Base-by-base conservation (phyloP, 2,329 filamentous ascomycete species). In the Clarireedia hainanense region DNA sequence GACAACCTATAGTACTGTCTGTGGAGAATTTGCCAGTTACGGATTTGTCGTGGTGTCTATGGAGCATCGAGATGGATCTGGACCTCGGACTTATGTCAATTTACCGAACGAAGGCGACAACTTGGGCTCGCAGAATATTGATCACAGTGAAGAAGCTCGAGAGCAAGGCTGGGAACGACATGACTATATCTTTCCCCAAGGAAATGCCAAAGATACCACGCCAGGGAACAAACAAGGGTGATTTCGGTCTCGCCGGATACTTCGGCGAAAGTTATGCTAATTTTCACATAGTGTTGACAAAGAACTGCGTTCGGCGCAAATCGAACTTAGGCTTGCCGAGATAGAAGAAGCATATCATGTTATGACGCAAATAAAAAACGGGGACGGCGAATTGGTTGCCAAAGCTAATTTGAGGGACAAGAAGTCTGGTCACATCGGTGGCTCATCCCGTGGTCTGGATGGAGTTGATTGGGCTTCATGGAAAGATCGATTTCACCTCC, bases 51-150 rank as follows among this genome's bases (percentile, higher is more conserved):
- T 87, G 0, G 77, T 82, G 36, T 81, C 82, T 0, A 64, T 87
- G 24, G 83, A 88, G 68, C 83, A 87, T 66, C 70, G 83, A 27
- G 83, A 86, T 65, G 83, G 84, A 0, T 82, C 79, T 55, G 81
- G 80, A 3, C 80, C 83, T 4, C 72, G 83, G 48, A 81, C 79
- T 0, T 80, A 79, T 57, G 75, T 86, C 56, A 86, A 84, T 61
- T 74, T 84, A 47, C 72, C 74, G 0, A 71, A 72, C 48, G 63
- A 72, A 24, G 71, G 69, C 20, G 71, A 68, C 3, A 69, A 71
- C 34, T 66, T 72, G 0, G 66, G 65, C 5, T 64, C 69, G 5
- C 65, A 67, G 20, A 57, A 57, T 23, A 58, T 69, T 12, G 61
- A 70, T 40, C 27, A 52, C 7, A 68, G 67, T 15, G 68, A 72